A percentile compares a stretch with the other conserved stretches of the same genome.
Conservation (phyloP, 345 rosid genomes). For the Brassica carinata region DNA sequence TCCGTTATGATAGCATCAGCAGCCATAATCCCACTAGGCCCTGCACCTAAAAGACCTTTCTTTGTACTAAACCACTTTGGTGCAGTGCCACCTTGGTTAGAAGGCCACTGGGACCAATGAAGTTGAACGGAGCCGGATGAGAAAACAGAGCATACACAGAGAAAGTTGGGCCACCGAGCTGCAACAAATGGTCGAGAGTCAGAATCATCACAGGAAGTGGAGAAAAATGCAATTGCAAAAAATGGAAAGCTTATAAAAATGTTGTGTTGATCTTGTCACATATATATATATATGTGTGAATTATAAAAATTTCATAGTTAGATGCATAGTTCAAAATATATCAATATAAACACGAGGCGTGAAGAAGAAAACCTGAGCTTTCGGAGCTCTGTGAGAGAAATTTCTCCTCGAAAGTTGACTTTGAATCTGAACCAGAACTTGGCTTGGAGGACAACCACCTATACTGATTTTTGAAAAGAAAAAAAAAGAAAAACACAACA, state of each 20-base stretch:
- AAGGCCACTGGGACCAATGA: constrained; percentile 98
- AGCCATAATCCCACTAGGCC: constrained; percentile 99
- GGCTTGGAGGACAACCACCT: constrained; percentile 99
- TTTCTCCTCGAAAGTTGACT: constrained; percentile 93
- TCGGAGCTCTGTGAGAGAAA: constrained; percentile 91
- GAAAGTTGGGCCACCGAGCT: constrained; percentile 99
- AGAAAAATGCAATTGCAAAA: constrained; percentile 5
- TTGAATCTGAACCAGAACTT: constrained; percentile 53
- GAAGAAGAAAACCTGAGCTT: constrained; percentile 75
- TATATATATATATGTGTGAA: neutral
- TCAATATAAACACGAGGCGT: neutral
- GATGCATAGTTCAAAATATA: constrained; percentile 6
- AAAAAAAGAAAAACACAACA: constrained; percentile 28
- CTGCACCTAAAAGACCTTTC: constrained; percentile 98
- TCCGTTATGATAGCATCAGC: constrained; percentile 98
- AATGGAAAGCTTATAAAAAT: neutral
- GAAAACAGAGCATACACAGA: constrained; percentile 95
- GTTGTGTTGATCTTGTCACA: constrained; percentile 15
- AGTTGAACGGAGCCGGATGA: constrained; percentile 98
- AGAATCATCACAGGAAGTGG: neutral
- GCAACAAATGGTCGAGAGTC: constrained; percentile 42
- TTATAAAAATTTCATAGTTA: neutral
- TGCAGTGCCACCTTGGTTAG: constrained; percentile 64
- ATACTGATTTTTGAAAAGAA: constrained; percentile 61
- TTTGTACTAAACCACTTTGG: constrained; percentile 94